These are phyloP conservation scores for Sapria himalayana DNA, from an alignment of 345 rosid genomes.

Conservation along the genomic window DNA sequence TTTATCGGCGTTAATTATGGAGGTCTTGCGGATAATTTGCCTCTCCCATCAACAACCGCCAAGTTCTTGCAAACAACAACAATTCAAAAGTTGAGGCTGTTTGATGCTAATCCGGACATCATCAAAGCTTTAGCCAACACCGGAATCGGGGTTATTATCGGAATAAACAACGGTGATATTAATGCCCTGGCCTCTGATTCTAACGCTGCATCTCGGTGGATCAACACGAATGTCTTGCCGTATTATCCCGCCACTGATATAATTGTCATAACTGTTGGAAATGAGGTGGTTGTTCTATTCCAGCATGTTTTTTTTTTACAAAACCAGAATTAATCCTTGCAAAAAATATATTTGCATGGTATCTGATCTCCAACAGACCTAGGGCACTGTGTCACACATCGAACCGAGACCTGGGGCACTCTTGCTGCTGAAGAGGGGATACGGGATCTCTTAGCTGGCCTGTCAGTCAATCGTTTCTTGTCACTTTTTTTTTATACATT, in stretches of 20 bases:
- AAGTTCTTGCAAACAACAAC: slow-evolving; percentile 64
- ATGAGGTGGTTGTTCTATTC: slow-evolving; percentile 46
- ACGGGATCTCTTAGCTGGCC: too few relatives aligned
- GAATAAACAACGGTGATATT: slow-evolving; percentile 45
- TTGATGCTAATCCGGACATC: slow-evolving; percentile 52
- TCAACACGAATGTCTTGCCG: slow-evolving; percentile 40
- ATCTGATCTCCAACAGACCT: too few relatives aligned
- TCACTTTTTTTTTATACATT: too few relatives aligned
- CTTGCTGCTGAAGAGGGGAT: too few relatives aligned
- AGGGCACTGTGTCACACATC: too few relatives aligned
- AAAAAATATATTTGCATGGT: too few relatives aligned
- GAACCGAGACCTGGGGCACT: too few relatives aligned
- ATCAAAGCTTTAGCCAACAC: slow-evolving; percentile 63
- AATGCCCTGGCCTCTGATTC: slow-evolving; percentile 62
- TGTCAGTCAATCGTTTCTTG: too few relatives aligned
- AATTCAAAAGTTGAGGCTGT: slow-evolving; percentile 51
- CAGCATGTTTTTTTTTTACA: too few relatives aligned
- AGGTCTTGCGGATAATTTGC: slow-evolving; percentile 60
- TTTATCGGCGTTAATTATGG: slow-evolving; percentile 83
- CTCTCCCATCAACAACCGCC: slow-evolving; percentile 44
- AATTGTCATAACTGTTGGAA: slow-evolving; percentile 55
- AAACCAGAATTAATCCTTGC: too few relatives aligned
- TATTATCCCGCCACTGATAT: slow-evolving; percentile 72
- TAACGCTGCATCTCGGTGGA: slow-evolving; percentile 40
- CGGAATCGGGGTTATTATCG: slow-evolving; percentile 55